These are phyloP conservation scores for Paspalum vaginatum DNA, from an alignment of 176 grass and related monocot species.

Conservation along the genomic window DNA sequence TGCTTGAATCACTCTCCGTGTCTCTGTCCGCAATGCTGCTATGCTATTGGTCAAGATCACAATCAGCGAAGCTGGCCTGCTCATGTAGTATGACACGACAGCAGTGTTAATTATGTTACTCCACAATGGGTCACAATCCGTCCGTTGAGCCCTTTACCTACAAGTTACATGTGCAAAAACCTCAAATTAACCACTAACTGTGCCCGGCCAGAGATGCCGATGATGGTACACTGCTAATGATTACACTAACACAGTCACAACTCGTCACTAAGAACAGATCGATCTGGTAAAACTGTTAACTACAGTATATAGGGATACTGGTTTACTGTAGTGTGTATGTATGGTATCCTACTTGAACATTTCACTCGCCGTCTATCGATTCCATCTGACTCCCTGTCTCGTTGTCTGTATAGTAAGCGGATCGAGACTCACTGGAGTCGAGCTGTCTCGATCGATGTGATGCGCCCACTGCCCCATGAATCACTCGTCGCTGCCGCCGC, in stretches of 20 bases:
- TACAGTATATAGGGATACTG: too few species aligned
- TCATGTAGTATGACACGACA: not conserved
- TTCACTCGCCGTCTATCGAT: not conserved
- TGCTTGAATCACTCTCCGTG: not conserved
- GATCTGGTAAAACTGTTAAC: not conserved
- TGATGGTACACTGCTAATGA: not conserved
- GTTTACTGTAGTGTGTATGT: not conserved
- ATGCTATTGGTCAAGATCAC: not conserved
- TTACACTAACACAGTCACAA: not conserved
- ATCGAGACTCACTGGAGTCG: not conserved
- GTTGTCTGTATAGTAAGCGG: constrained; percentile 2
- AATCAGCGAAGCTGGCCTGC: not conserved
- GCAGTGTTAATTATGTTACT: not conserved
- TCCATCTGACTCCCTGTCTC: not conserved
- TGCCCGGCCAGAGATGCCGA: too few species aligned
- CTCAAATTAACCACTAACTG: not conserved
- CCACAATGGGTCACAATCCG: not conserved
- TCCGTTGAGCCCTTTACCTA: not conserved
- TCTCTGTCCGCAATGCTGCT: not conserved
- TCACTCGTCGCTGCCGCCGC: constrained; percentile 5
- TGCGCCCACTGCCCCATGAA: not conserved
- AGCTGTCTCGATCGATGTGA: not conserved
- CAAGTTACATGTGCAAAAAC: not conserved
- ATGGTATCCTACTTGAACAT: not conserved
- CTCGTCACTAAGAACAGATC: not conserved